Evolutionary conservation across 2,329 filamentous ascomycete genomes (phyloP).

Genomic region (Monosporascus sp.): DNA sequence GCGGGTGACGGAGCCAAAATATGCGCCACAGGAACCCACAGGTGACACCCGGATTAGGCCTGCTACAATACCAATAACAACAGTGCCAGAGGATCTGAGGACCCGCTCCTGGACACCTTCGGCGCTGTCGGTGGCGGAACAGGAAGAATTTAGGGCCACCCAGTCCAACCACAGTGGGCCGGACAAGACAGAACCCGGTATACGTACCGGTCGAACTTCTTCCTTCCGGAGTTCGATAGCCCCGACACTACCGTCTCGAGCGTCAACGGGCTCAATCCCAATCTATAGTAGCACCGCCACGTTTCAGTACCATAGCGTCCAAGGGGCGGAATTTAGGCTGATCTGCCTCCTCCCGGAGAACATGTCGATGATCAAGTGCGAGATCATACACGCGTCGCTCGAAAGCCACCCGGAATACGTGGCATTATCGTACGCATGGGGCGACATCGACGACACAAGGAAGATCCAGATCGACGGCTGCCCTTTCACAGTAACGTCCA

Average conservation of each 20-base stretch:
- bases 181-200: not conserved
- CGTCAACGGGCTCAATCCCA: not conserved
- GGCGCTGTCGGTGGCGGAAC: not conserved
- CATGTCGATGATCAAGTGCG: conserved; percentile 10
- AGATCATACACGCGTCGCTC: conserved; percentile 7
- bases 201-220: not conserved
- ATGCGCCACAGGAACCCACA: too few species aligned
- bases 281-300: not conserved
- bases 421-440: conserved; percentile 31
- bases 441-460: conserved; percentile 18
- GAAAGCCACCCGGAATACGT: conserved; percentile 17
- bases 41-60: too few species aligned
- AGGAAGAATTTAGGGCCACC: not conserved
- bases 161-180: not conserved
- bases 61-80: too few species aligned
- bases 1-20: too few species aligned
- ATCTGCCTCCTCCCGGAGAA: conserved; percentile 10
- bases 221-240: not conserved
- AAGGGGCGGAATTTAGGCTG: conserved; percentile 6
- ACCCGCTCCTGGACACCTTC: too few species aligned
- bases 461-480: conserved; percentile 9
- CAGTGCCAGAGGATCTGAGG: too few species aligned
- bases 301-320: not conserved
- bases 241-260: not conserved
- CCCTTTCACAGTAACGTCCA: conserved; percentile 9